A percentile compares a stretch with the other conserved stretches of the same genome.
Evolutionary conservation across 768 basidiomycete species (phyloP).

Genomic region (Russula brevipes): DNA sequence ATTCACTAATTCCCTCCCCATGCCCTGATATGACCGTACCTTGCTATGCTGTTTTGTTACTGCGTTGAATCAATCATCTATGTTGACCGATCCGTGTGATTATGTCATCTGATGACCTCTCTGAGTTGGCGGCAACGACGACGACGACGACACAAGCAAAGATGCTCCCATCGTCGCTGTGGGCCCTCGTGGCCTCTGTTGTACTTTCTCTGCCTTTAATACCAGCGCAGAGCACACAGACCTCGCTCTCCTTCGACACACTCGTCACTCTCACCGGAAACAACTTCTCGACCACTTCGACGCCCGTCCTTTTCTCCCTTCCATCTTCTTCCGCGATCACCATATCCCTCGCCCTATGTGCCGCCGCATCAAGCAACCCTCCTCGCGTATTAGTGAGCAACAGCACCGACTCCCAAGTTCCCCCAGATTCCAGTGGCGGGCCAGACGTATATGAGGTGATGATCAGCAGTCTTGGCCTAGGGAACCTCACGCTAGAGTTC

Average conservation of each 20-base stretch:
- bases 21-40: background rate
- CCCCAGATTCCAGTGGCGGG: conserved; percentile 39
- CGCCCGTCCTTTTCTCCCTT: conserved; percentile 29
- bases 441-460: conserved; percentile 45
- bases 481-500: conserved; percentile 46
- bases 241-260: background rate
- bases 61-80: no score
- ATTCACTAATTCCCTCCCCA: background rate
- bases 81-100: background rate
- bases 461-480: conserved; percentile 42
- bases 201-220: background rate
- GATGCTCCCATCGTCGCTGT: conserved; percentile 1
- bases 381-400: conserved; percentile 62
- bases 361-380: conserved; percentile 23
- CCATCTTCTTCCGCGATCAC: conserved; percentile 28
- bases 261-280: conserved; percentile 8
- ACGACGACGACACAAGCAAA: no score
- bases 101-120: conserved; percentile 7
- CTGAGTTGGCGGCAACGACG: no score
- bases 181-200: background rate
- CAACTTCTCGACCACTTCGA: conserved; percentile 14
- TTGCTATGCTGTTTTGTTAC: background rate
- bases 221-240: background rate
- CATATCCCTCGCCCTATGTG: conserved; percentile 35
- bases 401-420: conserved; percentile 32